phyloP scores from a whole-genome alignment of 139 green algal species.

The Chlorella sp. region DNA sequence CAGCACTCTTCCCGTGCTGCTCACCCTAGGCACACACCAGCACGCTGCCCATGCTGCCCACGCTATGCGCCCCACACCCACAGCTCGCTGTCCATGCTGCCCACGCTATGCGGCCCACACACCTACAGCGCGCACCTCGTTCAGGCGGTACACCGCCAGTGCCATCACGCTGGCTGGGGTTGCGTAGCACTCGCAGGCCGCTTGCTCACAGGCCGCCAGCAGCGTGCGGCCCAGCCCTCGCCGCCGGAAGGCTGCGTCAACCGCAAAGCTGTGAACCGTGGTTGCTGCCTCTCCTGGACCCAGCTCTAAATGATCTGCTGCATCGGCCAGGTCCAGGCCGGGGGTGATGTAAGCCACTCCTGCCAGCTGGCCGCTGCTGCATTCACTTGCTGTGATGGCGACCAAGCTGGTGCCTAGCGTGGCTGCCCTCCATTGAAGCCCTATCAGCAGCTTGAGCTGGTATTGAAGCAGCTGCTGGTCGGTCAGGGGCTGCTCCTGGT shows the following conservation, averaged over 20 bases:
- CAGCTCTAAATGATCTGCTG: constrained; percentile 22
- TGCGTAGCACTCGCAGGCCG: neutral
- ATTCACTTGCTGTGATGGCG: constrained; percentile 10
- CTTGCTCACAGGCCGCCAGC: constrained; percentile 26
- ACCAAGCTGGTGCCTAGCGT: constrained; percentile 12
- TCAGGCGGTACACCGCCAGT: constrained; percentile 35
- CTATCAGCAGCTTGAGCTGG: constrained; percentile 33
- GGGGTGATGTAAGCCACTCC: constrained; percentile 27
- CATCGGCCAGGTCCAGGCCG: constrained; percentile 13
- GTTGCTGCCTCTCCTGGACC: neutral
- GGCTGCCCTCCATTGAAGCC: constrained; percentile 20
- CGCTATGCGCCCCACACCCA: no score
- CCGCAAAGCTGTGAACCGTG: constrained; percentile 40
- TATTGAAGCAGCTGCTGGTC: constrained; percentile 1
- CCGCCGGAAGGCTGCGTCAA: constrained; percentile 2
- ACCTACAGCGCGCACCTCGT: neutral
- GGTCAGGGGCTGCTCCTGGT: neutral
- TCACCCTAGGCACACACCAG: no score
- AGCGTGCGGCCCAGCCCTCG: constrained; percentile 30
- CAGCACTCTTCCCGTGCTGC: no score
- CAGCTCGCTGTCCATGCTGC: no score
- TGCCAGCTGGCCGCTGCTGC: constrained; percentile 6
- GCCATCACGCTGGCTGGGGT: constrained; percentile 6
- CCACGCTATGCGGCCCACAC: no score
- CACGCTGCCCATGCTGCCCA: no score